Conservation (phyloP, 2,329 filamentous ascomycete genomes). For the Curvularia eragrostidis region DNA sequence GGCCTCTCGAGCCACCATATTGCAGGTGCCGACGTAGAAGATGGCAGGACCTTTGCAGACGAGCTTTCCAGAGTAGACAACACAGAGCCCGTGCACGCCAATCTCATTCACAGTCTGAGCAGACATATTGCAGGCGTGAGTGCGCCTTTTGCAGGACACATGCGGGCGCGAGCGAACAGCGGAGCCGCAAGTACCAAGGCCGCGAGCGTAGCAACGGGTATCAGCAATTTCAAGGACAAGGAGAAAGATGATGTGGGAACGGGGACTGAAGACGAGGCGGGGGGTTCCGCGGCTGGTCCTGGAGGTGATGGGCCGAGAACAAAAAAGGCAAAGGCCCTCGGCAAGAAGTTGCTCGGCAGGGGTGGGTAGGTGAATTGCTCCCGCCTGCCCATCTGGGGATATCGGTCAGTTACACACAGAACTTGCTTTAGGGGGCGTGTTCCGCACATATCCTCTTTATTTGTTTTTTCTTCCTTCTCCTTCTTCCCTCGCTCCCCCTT, state of each 20-base stretch:
- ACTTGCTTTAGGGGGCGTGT: neutral
- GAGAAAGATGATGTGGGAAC: neutral
- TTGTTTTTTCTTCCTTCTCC: neutral
- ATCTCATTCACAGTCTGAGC: constrained; percentile 43
- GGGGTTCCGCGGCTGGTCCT: neutral
- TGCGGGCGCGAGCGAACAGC: constrained; percentile 21
- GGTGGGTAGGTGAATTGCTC: constrained; percentile 12
- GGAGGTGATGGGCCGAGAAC: constrained; percentile 18
- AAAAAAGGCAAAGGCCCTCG: constrained; percentile 25
- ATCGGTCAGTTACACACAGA: neutral
- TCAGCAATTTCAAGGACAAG: constrained; percentile 6
- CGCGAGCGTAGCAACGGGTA: constrained; percentile 15
- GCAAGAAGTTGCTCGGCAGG: constrained; percentile 26
- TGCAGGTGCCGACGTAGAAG: constrained; percentile 33
- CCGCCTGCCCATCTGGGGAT: neutral
- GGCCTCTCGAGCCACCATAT: constrained; percentile 21
- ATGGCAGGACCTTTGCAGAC: constrained; percentile 46
- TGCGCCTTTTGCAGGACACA: constrained; percentile 35
- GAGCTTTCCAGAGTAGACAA: constrained; percentile 46
- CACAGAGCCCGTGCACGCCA: constrained; percentile 44
- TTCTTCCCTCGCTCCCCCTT: neutral
- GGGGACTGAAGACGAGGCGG: neutral
- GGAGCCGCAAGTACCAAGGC: constrained; percentile 21
- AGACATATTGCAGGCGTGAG: constrained; percentile 42
- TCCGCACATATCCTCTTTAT: neutral